Percentiles rank a stretch among this genome's conserved stretches.
These are phyloP conservation scores for Wickerhamomyces strasburgensis DNA, from an alignment of 805 yeast species.

Conservation along the genomic window DNA sequence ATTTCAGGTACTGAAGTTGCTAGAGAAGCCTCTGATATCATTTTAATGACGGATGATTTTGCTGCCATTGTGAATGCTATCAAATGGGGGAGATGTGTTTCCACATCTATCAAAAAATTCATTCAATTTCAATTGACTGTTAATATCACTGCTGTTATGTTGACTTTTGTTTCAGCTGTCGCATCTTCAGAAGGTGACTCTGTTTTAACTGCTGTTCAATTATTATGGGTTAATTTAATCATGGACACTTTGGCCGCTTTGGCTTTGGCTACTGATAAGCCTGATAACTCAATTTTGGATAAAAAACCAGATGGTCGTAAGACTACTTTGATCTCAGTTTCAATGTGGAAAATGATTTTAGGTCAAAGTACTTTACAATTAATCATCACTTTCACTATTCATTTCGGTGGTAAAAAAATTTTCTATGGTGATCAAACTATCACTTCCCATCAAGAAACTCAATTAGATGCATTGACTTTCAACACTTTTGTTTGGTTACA, in stretches of 20 bases:
- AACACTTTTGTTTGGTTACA: constrained; percentile 98
- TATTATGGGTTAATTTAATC: constrained; percentile 94
- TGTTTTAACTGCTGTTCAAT: constrained; percentile 94
- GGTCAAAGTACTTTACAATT: constrained; percentile 83
- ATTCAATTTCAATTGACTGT: constrained; percentile 96
- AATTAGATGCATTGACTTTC: constrained; percentile 81
- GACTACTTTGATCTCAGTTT: constrained; percentile 73
- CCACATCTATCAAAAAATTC: constrained; percentile 89
- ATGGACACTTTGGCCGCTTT: constrained; percentile 98
- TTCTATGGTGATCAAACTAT: constrained; percentile 39
- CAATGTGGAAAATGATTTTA: constrained; percentile 98
- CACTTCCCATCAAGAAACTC: constrained; percentile 43
- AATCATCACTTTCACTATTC: constrained; percentile 69
- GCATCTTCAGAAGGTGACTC: constrained; percentile 74
- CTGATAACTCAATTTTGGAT: constrained; percentile 74
- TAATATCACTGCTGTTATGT: constrained; percentile 90
- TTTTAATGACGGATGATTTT: constrained; percentile 91
- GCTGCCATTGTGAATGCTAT: constrained; percentile 93
- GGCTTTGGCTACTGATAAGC: constrained; percentile 96
- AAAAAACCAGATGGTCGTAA: constrained; percentile 80
- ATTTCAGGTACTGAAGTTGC: constrained; percentile 98
- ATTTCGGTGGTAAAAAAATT: constrained; percentile 67
- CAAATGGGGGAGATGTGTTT: constrained; percentile 98
- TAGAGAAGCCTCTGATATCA: constrained; percentile 92
- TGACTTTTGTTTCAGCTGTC: constrained; percentile 92